Evolutionary conservation across 305 asterid genomes (phyloP).

Genomic region (Solanum hybrid): DNA sequence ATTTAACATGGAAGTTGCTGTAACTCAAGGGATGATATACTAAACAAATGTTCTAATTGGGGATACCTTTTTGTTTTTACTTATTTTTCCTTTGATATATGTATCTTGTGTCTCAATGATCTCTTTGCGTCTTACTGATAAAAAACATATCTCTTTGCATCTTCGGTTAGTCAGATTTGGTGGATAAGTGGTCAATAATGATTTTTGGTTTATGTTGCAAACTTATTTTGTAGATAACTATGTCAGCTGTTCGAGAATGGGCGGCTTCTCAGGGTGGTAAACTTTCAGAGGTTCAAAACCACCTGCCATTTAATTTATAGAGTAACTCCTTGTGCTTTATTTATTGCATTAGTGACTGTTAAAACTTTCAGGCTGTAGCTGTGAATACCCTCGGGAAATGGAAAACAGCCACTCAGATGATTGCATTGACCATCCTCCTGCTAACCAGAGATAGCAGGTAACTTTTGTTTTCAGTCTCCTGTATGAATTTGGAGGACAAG

Average conservation of each 20-base stretch:
- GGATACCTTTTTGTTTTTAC: background rate
- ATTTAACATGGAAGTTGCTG: background rate
- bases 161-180: background rate
- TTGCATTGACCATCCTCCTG: constrained; percentile 69
- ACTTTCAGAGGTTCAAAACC: constrained; percentile 32
- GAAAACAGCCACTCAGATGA: constrained; percentile 97
- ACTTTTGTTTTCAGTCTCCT: background rate
- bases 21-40: background rate
- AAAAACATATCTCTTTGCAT: background rate
- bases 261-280: constrained; percentile 88
- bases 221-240: constrained; percentile 57
- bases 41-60: background rate
- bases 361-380: constrained; percentile 50
- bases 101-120: background rate
- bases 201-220: background rate
- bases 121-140: background rate
- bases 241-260: constrained; percentile 99
- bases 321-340: background rate
- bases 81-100: background rate
- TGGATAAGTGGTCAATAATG: too few species aligned
- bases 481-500: background rate
- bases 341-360: background rate
- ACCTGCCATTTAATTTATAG: background rate
- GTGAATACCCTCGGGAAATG: constrained; percentile 77
- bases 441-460: constrained; percentile 85